phyloP scores from a whole-genome alignment of 805 yeast species.

The Sungouiella blattae region DNA sequence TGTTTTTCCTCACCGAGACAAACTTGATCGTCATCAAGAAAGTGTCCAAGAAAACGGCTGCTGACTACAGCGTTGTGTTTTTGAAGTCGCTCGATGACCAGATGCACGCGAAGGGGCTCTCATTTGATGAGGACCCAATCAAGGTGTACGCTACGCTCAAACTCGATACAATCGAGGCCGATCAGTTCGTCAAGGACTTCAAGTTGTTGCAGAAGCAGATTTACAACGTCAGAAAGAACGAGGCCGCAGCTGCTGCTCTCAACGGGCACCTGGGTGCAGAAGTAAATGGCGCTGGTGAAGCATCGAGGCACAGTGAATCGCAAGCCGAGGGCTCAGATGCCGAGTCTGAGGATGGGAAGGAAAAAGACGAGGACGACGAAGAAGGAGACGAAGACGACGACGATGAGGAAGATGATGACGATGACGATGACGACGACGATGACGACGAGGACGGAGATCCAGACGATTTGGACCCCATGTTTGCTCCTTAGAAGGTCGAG shows the following conservation, averaged over 20 bases:
- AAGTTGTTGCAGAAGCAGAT: constrained; percentile 11
- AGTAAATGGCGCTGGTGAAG: no score
- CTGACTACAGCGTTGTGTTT: constrained; percentile 11
- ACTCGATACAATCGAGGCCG: constrained; percentile 7
- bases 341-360: constrained; percentile 8
- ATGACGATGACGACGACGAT: constrained; percentile 5
- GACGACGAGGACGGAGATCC: constrained; percentile 8
- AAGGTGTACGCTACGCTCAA: constrained; percentile 9
- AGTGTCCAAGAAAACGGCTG: constrained; percentile 9
- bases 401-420: constrained; percentile 7
- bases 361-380: constrained; percentile 2
- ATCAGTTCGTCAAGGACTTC: constrained; percentile 15
- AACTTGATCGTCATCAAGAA: constrained; percentile 17
- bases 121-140: constrained; percentile 13
- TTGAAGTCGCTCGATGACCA: constrained; percentile 13
- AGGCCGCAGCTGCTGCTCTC: constrained; percentile 2
- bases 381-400: constrained; percentile 7
- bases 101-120: constrained; percentile 15
- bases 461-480: constrained; percentile 22
- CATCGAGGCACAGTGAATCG: no score
- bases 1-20: constrained; percentile 15
- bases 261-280: neutral
- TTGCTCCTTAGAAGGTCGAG: constrained; percentile 12
- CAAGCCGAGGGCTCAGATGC: no score
- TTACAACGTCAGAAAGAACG: constrained; percentile 6